These are phyloP conservation scores for Arthroderma uncinatum DNA, from an alignment of 2,329 filamentous ascomycete species.

Conservation along the genomic window DNA sequence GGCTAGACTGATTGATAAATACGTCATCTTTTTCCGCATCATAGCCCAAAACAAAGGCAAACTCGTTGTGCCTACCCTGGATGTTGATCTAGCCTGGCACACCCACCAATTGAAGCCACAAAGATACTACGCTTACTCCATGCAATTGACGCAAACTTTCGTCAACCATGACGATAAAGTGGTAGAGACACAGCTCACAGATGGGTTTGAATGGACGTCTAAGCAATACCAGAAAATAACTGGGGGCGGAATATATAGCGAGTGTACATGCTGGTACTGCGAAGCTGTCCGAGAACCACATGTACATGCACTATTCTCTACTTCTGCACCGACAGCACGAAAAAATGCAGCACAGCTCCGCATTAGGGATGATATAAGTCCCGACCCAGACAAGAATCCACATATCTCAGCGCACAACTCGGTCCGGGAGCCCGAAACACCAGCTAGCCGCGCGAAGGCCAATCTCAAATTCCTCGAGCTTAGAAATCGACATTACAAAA, in stretches of 20 bases:
- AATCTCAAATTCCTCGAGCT: slow-evolving; percentile 15
- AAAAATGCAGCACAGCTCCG: slow-evolving; percentile 38
- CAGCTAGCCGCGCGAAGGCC: slow-evolving; percentile 7
- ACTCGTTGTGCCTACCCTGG: slow-evolving; percentile 29
- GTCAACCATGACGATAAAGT: slow-evolving; percentile 81
- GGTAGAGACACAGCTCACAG: slow-evolving; percentile 52
- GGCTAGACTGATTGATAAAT: slow-evolving; percentile 49
- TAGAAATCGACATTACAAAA: background rate
- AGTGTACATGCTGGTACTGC: slow-evolving; percentile 78
- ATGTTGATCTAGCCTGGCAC: slow-evolving; percentile 42
- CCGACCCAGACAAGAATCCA: slow-evolving; percentile 45
- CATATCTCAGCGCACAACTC: slow-evolving; percentile 68
- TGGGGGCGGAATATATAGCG: slow-evolving; percentile 54
- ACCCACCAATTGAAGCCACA: slow-evolving; percentile 62
- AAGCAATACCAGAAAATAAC: slow-evolving; percentile 57
- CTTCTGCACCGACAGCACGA: slow-evolving; percentile 44
- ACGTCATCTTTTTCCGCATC: slow-evolving; percentile 36
- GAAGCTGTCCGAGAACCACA: slow-evolving; percentile 55
- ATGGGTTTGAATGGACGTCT: slow-evolving; percentile 61
- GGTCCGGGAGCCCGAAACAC: slow-evolving; percentile 30
- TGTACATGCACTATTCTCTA: slow-evolving; percentile 34
- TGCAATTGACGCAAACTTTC: slow-evolving; percentile 42
- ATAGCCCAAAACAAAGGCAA: slow-evolving; percentile 27
- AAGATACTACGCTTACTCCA: slow-evolving; percentile 51
- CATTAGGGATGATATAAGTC: slow-evolving; percentile 33